A percentile compares a stretch with the other conserved stretches of the same genome.
Conservation (phyloP, 1,284 basidiomycete genomes). For the Termitomyces sp. region DNA sequence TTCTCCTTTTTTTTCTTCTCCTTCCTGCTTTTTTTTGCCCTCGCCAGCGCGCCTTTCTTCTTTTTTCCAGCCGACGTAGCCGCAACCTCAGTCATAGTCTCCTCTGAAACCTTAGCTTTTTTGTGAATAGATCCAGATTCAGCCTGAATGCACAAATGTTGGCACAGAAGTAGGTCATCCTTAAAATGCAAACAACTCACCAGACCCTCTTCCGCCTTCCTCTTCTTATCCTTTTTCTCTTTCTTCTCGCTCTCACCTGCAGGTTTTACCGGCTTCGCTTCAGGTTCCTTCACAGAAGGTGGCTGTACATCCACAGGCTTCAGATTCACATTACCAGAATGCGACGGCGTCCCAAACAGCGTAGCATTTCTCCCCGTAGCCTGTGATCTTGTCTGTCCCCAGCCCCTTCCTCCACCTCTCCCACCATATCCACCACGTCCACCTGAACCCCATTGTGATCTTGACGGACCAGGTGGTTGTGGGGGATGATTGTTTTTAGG, state of each 20-base stretch:
- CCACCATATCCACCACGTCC: slow-evolving; percentile 20
- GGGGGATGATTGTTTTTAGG: slow-evolving; percentile 22
- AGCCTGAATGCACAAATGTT: not conserved
- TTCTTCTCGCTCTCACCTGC: slow-evolving; percentile 28
- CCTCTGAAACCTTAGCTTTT: slow-evolving; percentile 17
- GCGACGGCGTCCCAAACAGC: slow-evolving; percentile 59
- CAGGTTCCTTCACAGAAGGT: slow-evolving; percentile 1
- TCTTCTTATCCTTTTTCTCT: slow-evolving; percentile 26
- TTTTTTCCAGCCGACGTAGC: slow-evolving; percentile 7
- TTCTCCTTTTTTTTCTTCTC: slow-evolving; percentile 20
- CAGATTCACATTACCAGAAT: slow-evolving; percentile 33
- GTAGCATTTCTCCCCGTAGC: slow-evolving; percentile 65
- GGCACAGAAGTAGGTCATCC: not conserved
- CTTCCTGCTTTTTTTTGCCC: slow-evolving; percentile 15
- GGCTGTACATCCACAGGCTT: slow-evolving; percentile 6
- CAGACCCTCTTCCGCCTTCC: slow-evolving; percentile 23
- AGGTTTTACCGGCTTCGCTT: not conserved
- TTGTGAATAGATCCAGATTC: slow-evolving; percentile 11
- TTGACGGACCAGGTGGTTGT: slow-evolving; percentile 4
- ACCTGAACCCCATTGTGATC: slow-evolving; percentile 9
- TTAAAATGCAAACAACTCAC: slow-evolving; percentile 11
- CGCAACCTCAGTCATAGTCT: slow-evolving; percentile 3
- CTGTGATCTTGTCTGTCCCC: slow-evolving; percentile 28
- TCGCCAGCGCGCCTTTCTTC: slow-evolving; percentile 18
- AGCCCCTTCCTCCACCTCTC: slow-evolving; percentile 19